Evolutionary conservation across 306 rosid genomes (phyloP), one percentile per base, ranked within the genome.

Genomic region (Cercis canadensis): DNA sequence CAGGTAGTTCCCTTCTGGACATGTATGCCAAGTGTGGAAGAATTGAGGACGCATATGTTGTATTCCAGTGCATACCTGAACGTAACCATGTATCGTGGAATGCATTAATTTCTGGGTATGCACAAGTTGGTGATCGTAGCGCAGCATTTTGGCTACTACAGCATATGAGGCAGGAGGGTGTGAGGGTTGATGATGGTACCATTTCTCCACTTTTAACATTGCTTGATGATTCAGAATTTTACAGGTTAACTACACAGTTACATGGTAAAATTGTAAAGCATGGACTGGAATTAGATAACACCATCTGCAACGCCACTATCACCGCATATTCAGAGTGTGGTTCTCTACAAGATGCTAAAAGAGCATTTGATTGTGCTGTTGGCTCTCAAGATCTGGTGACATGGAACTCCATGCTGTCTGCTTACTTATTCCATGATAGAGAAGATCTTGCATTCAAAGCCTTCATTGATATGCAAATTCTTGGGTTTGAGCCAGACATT

Each of bases 11-110:
- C 8, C 96, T 90, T 56, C 43, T 88, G 78, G 98, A 92, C 53
- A 88, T 92, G 98, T 90, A 88, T 82, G 89, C 93, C 7, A 92
- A 92, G 78, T 88, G 98, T 74, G 83, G 76, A 63, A 86, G 84
- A 54, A 76, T 82, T 79, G 93, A 78, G 73, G 92, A 90, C 17
- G 98, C 92, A 0, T 70, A 17, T 59, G 31, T 52, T 57, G 85
- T 84, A 34, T 85, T 92, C 32, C 15, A 46, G 31, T 46, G 34
- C 40, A 78, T 92, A 80, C 89, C 85, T 0, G 83, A 82, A 37
- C 81, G 73, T 9, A 90, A 87, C 43, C 50, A 72, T 6, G 88
- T 88, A 9, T 85, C 96, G 0, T 92, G 98, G 97, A 92, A 92
- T 65, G 85, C 97, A 0, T 62, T 92, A 3, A 86, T 90, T 68